Evolutionary conservation across 129 eudicot genomes (phyloP).

Genomic region (Deinandra increscens): DNA sequence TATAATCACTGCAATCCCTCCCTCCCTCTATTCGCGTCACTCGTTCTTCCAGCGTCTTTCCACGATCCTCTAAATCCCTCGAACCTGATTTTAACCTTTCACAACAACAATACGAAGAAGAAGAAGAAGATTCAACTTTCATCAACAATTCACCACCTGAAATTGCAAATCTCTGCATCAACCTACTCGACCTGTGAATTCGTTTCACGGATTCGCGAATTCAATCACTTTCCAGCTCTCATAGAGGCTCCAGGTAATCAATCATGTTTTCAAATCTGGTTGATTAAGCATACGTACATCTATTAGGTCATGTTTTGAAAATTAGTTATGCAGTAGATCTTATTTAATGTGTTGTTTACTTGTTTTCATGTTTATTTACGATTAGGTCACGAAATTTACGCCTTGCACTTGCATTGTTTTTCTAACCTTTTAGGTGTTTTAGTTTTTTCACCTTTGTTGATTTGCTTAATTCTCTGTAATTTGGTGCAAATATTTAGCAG

Average conservation of each 20-base stretch:
- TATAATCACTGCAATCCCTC: neutral
- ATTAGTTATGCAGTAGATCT: neutral
- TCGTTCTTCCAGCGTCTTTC: neutral
- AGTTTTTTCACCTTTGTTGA: neutral
- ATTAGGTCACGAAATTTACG: constrained; percentile 5
- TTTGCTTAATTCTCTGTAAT: neutral
- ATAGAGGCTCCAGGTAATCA: constrained; percentile 26
- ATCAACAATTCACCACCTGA: neutral
- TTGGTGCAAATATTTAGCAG: neutral
- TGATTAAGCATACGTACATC: neutral
- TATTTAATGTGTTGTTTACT: neutral
- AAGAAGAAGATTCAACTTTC: constrained; percentile 11
- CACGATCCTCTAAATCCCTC: constrained; percentile 19
- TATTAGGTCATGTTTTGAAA: neutral
- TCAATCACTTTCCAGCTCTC: constrained; percentile 12
- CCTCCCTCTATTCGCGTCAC: constrained; percentile 3
- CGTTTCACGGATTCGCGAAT: constrained; percentile 3
- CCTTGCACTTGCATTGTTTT: neutral
- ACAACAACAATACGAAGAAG: no score
- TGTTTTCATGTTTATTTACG: neutral
- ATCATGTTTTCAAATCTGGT: neutral
- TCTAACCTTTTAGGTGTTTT: neutral
- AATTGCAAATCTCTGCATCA: neutral
- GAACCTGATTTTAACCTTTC: constrained; percentile 10
- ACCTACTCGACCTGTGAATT: neutral